Evolutionary conservation across 2,329 filamentous ascomycete species (phyloP).

Genomic region (Fusarium verrucosum): DNA sequence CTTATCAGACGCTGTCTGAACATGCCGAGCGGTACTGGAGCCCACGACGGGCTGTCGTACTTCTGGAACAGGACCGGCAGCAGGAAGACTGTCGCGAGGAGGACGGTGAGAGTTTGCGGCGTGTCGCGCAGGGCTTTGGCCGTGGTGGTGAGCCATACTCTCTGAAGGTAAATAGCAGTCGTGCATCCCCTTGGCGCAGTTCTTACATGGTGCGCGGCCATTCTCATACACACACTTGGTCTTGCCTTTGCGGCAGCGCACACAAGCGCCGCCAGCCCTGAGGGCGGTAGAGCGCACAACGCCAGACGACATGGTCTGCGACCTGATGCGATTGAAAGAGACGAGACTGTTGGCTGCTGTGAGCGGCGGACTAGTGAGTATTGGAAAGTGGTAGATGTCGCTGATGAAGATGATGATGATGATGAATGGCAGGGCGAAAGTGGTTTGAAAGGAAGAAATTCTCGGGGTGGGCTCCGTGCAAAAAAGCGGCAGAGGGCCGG

Average conservation of each 20-base stretch:
- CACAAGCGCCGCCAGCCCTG: conserved; percentile 68
- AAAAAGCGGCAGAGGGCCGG: conserved; percentile 37
- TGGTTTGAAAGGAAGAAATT: conserved; percentile 24
- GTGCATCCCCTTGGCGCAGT: conserved; percentile 71
- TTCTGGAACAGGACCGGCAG: conserved; percentile 58
- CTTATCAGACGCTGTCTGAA: conserved; percentile 62
- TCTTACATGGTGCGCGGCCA: conserved; percentile 69
- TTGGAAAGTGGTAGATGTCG: conserved; percentile 5
- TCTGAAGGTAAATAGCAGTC: conserved; percentile 70
- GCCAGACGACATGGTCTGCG: conserved; percentile 55
- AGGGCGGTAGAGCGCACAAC: conserved; percentile 67
- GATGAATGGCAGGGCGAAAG: conserved; percentile 13
- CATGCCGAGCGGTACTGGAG: conserved; percentile 58
- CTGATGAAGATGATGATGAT: neutral
- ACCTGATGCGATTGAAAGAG: neutral
- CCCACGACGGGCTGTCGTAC: conserved; percentile 55
- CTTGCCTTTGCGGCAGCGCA: conserved; percentile 71
- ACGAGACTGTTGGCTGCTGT: neutral
- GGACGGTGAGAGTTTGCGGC: conserved; percentile 57
- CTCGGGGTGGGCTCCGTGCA: conserved; percentile 33
- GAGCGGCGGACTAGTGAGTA: neutral
- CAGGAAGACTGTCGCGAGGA: conserved; percentile 64
- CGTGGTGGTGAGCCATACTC: conserved; percentile 67
- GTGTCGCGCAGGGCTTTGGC: conserved; percentile 65
- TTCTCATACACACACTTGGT: conserved; percentile 72